These are phyloP conservation scores for Eucalyptus curtisii DNA, from an alignment of 345 rosid genomes.

Conservation along the genomic window DNA sequence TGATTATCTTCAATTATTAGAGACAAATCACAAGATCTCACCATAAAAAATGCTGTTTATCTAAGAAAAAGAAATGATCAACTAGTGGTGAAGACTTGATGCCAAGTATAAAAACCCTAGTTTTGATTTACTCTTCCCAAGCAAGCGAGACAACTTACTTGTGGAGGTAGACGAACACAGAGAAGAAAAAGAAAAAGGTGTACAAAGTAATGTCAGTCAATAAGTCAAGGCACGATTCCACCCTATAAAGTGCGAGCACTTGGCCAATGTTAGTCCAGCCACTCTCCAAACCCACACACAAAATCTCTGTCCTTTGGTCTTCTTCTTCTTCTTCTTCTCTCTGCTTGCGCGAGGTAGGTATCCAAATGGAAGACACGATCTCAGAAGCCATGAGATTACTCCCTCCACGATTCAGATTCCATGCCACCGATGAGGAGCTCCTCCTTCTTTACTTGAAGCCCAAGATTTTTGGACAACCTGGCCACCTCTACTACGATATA, in stretches of 20 bases:
- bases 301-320: neutral
- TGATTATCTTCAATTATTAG: neutral
- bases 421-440: conserved; percentile 32
- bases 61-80: neutral
- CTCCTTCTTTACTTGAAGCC: conserved; percentile 11
- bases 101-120: neutral
- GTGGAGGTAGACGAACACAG: neutral
- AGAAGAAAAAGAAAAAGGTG: neutral
- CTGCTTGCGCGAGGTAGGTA: neutral
- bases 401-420: conserved; percentile 19
- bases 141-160: neutral
- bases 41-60: neutral
- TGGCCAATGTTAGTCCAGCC: neutral
- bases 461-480: conserved; percentile 5
- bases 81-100: neutral
- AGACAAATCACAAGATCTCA: neutral
- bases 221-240: neutral
- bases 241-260: neutral
- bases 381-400: neutral
- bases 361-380: neutral
- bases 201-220: neutral
- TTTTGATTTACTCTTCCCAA: neutral
- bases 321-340: neutral
- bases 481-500: neutral
- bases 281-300: neutral